Evolutionary conservation across 495 filamentous ascomycete species (phyloP).

Genomic region (Aspergillus mulundensis): DNA sequence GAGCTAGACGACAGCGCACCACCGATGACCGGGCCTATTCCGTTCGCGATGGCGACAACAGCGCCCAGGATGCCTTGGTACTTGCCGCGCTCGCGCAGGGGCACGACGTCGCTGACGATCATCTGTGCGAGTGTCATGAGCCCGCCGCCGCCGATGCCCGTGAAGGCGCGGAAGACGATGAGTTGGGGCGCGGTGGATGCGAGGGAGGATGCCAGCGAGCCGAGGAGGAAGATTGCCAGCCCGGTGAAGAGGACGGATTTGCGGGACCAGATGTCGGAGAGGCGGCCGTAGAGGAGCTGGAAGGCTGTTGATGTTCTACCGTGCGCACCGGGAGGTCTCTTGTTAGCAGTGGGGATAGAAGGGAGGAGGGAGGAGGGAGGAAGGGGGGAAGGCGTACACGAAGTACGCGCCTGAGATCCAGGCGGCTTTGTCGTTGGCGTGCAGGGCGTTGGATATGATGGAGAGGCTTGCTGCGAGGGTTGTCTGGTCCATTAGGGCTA

Average conservation of each 20-base stretch:
- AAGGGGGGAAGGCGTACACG: constrained; percentile 42
- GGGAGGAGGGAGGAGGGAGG: too few relatives aligned
- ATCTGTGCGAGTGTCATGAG: constrained; percentile 51
- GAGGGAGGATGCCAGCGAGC: constrained; percentile 50
- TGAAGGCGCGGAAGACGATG: constrained; percentile 52
- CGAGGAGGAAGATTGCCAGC: constrained; percentile 51
- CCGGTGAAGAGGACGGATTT: constrained; percentile 50
- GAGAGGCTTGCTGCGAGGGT: constrained; percentile 49
- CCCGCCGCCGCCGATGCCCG: constrained; percentile 54
- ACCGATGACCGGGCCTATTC: constrained; percentile 52
- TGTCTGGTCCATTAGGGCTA: constrained; percentile 54
- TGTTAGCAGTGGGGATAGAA: too few relatives aligned
- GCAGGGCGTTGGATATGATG: constrained; percentile 45
- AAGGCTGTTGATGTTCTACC: constrained; percentile 52
- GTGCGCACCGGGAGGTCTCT: too few relatives aligned
- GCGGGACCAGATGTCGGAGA: constrained; percentile 57
- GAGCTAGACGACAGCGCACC: constrained; percentile 43
- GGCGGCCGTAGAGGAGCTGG: constrained; percentile 51
- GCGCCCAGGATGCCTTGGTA: constrained; percentile 57
- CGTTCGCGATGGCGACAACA: constrained; percentile 51
- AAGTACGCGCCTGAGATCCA: constrained; percentile 56
- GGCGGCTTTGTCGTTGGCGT: constrained; percentile 44
- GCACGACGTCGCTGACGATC: constrained; percentile 54
- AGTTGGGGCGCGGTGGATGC: constrained; percentile 49
- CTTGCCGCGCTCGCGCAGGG: constrained; percentile 52